phyloP scores from a whole-genome alignment of 495 filamentous ascomycete species.

The Penicillium parvum region DNA sequence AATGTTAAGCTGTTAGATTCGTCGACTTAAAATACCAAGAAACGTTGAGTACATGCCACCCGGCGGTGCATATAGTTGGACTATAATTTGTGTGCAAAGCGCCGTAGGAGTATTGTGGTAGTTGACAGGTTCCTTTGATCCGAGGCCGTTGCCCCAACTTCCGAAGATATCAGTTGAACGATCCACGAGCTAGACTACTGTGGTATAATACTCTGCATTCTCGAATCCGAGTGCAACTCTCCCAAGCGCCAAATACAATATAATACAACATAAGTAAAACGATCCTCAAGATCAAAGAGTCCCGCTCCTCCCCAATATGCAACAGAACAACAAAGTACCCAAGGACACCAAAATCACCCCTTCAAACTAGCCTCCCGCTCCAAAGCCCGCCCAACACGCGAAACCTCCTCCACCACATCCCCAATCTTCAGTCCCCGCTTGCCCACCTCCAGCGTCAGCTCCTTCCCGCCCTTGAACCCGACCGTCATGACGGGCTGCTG shows the following conservation, averaged over 20 bases:
- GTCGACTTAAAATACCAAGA: conserved; percentile 17
- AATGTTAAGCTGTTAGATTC: conserved; percentile 22
- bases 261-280: not conserved
- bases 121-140: too few species aligned
- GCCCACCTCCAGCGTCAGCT: conserved; percentile 63
- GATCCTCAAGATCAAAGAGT: not conserved
- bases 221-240: too few species aligned
- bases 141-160: too few species aligned
- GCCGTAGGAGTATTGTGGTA: too few species aligned
- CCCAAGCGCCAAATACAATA: too few species aligned
- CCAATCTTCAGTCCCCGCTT: conserved; percentile 81
- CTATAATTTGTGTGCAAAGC: too few species aligned
- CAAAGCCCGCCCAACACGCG: conserved; percentile 78
- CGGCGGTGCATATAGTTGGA: conserved; percentile 10
- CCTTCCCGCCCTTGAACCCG: conserved; percentile 59
- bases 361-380: conserved; percentile 77
- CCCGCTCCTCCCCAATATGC: conserved; percentile 15
- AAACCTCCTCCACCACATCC: conserved; percentile 81
- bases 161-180: too few species aligned
- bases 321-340: conserved; percentile 25
- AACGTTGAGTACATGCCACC: conserved; percentile 8
- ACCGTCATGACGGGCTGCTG: conserved; percentile 54
- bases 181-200: too few species aligned
- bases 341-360: conserved; percentile 34
- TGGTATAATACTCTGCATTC: too few species aligned